These are phyloP conservation scores for Hymenochaete sp. DNA, from an alignment of 1,284 basidiomycete genomes.

Conservation along the genomic window DNA sequence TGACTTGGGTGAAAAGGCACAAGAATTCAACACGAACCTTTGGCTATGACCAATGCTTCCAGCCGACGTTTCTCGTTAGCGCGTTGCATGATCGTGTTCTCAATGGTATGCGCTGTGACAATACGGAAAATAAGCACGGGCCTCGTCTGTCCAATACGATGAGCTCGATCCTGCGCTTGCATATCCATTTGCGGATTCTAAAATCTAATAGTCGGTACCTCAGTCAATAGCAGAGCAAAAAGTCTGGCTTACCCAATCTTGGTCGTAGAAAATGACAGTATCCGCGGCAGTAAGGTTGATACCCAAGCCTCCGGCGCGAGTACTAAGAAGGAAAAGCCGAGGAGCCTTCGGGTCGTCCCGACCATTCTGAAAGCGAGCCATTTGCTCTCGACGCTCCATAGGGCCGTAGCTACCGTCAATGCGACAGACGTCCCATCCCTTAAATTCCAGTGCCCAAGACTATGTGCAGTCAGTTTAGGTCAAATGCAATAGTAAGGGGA, in stretches of 20 bases:
- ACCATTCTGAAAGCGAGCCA: slow-evolving; percentile 78
- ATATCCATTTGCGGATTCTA: slow-evolving; percentile 95
- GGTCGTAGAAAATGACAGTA: slow-evolving; percentile 91
- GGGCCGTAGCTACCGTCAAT: slow-evolving; percentile 85
- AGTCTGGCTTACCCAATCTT: slow-evolving; percentile 71
- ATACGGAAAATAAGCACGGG: slow-evolving; percentile 86
- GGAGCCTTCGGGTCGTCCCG: slow-evolving; percentile 59
- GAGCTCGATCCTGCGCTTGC: slow-evolving; percentile 92
- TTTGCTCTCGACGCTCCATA: slow-evolving; percentile 73
- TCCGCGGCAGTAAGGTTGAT: slow-evolving; percentile 93
- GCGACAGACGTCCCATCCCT: slow-evolving; percentile 76
- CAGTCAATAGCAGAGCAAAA: neutral
- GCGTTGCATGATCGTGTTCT: slow-evolving; percentile 84
- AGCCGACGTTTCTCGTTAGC: slow-evolving; percentile 86
- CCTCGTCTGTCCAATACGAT: slow-evolving; percentile 89
- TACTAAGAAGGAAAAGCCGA: slow-evolving; percentile 83
- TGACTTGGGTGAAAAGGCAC: slow-evolving; percentile 8
- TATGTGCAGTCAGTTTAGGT: slow-evolving; percentile 24
- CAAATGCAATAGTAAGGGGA: neutral
- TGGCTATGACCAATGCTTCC: slow-evolving; percentile 90
- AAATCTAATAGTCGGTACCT: slow-evolving; percentile 10
- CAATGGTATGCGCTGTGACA: slow-evolving; percentile 81
- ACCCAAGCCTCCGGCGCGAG: slow-evolving; percentile 85
- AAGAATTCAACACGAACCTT: slow-evolving; percentile 41
- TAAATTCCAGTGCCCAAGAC: slow-evolving; percentile 82